Evolutionary conservation across 202 grass and related monocot genomes (phyloP), one percentile per base, ranked within the genome.

Genomic region (Carex arenaria): DNA sequence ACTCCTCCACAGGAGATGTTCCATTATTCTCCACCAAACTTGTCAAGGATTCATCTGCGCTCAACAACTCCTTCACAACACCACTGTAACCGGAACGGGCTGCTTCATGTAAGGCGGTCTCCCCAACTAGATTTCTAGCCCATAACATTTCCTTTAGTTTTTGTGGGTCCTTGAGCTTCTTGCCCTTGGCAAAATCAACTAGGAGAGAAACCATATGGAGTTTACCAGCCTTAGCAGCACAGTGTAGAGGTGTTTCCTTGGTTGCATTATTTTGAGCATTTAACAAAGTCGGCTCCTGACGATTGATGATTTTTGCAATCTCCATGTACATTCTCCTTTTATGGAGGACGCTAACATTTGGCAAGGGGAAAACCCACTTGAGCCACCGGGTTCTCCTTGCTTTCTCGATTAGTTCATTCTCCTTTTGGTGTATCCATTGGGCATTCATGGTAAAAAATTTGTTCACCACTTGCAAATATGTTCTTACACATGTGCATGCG

Each of bases 71-170:
- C 19, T 51, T 0, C 18, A 85, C 61, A 64, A 89, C 34, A 15
- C 28, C 0, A 0, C 0, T 0, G 76, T 26, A 15, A 15, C 59
- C 67, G 2, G 62, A 65, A 7, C 87, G 54, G 55, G 73, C 66
- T 31, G 87, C 87, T 76, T 85, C 87, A n/a, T 88, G 87, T 66
- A 88, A 42, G 9, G 75, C 82, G 20, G 87, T 89, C 67, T 85
- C 87, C 59, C 76, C 76, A 8, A 13, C 55, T n/a, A 0, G 2
- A 80, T 89, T 89, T 72, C 0, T 78, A 23, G 20, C 45, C 5
- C 57, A 42, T 32, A 89, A 45, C 0, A 85, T 0, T 36, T 36
- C 1, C 22, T 28, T 0, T 64, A 28, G 28, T 61, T 13, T 26
- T 67, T 67, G 30, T 36, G 4, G 55, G 1, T 15, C 4, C 60